Evolutionary conservation across 352 stramenopile genomes (phyloP).

Genomic region (Phytophthora europaea): DNA sequence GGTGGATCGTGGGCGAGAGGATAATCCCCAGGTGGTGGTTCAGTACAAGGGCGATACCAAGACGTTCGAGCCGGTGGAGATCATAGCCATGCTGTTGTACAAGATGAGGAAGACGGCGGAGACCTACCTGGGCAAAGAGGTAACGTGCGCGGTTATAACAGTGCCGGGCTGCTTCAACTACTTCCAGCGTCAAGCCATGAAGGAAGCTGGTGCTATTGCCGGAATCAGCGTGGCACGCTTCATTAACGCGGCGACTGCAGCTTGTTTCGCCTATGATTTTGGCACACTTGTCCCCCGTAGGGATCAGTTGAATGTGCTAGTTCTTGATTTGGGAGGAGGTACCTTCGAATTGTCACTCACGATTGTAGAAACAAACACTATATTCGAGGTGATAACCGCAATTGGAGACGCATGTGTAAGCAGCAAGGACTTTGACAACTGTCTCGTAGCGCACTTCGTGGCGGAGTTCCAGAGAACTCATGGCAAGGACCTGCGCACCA

Average conservation of each 20-base stretch:
- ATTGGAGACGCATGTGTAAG: not conserved
- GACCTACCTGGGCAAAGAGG: not conserved
- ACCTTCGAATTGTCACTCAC: no score
- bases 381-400: not conserved
- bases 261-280: not conserved
- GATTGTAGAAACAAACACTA: no score
- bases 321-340: not conserved
- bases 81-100: not conserved
- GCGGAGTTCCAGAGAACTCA: not conserved
- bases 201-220: not conserved
- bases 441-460: not conserved
- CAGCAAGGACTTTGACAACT: not conserved
- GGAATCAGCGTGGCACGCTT: not conserved
- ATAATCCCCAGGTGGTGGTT: not conserved
- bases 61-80: not conserved
- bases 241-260: not conserved
- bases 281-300: not conserved
- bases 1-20: not conserved
- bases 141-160: not conserved
- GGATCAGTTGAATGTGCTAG: not conserved
- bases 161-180: not conserved
- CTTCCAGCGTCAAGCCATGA: not conserved
- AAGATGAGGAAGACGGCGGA: not conserved
- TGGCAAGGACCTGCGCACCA: not conserved
- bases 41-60: not conserved